Evolutionary conservation across 305 asterid species (phyloP), one percentile per base, ranked within the genome.

Genomic region (Andrographis paniculata): DNA sequence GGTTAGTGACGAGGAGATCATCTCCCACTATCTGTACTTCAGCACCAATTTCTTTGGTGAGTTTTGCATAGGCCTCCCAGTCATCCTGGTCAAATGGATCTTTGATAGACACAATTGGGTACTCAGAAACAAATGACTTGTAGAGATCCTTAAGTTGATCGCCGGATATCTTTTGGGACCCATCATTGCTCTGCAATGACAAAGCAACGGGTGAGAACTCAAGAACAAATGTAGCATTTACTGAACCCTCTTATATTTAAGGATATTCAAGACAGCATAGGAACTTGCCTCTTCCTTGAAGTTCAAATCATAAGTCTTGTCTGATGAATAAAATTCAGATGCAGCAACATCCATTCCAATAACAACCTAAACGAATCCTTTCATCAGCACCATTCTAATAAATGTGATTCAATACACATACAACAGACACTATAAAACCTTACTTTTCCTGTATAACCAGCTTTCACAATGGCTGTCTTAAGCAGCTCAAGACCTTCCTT

Each of bases 321-420:
- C 94, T 3, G 70, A 42, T 31, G 82, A 83, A 42, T 80, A 91
- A 55, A 91, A 91, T 61, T 87, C 99, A 59, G 99, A 91, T 15
- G 99, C 96, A 48, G 99, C 96, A 70, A 91, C 99, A 67, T 87
- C 96, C 96, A 91, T 91, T 40, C 99, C 99, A 58, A 87, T 91
- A 27, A 86, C 99, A 52, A 91, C 96, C 98, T 78, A 36, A 33
- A 6, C 9, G 2, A 2, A 8, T 33, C 9, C 13, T 2, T 11
- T n/a, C 12, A 9, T 37, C 42, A 37, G 12, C 5, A 37, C 4
- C 42, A n/a, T 13, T 37, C 5, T 2, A 13, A 2, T 13, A 12
- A n/a, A 5, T 9, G 17, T n/a, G 1, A n/a, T 2, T 2, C 42
- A 6, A 17, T 13, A 14, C 5, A 37, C 4, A 37, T 37, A 2